Percentiles rank a stretch among this genome's conserved stretches.
Conservation (phyloP, 805 yeast species). For the Komagataella pseudopastoris region DNA sequence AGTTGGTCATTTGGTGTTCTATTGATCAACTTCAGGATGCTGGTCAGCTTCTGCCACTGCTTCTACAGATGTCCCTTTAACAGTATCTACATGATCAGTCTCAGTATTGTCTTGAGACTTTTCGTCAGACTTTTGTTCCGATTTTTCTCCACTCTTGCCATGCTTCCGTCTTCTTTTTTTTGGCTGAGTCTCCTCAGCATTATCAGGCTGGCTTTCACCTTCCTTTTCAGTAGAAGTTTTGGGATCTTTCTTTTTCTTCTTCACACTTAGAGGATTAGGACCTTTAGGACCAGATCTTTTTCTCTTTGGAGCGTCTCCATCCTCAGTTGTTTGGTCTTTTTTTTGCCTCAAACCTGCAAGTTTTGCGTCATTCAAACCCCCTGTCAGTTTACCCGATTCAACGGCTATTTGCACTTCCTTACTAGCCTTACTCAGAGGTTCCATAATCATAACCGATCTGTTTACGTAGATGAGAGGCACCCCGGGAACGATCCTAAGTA, state of each 20-base stretch:
- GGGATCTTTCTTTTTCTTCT: conserved; percentile 39
- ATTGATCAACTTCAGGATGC: background rate
- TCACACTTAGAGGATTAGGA: conserved; percentile 85
- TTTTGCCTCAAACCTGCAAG: conserved; percentile 26
- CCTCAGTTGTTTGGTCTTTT: conserved; percentile 10
- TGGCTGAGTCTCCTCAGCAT: background rate
- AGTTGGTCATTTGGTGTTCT: background rate
- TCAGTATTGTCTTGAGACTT: background rate
- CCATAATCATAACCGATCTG: conserved; percentile 92
- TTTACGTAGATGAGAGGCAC: conserved; percentile 81
- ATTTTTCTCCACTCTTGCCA: background rate
- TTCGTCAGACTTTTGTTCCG: background rate
- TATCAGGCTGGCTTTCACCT: background rate
- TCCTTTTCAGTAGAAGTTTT: background rate
- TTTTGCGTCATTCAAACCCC: conserved; percentile 63
- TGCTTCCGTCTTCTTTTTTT: background rate
- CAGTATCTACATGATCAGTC: background rate
- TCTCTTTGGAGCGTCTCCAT: conserved; percentile 15
- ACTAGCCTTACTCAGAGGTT: conserved; percentile 74
- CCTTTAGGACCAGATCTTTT: conserved; percentile 62
- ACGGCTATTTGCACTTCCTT: conserved; percentile 28
- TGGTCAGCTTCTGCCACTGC: background rate
- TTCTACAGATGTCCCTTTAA: background rate
- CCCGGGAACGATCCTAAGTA: conserved; percentile 70
- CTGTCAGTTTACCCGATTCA: conserved; percentile 58